Base-by-base conservation (phyloP, 2,329 filamentous ascomycete species). In the Fusarium fujikuroi region DNA sequence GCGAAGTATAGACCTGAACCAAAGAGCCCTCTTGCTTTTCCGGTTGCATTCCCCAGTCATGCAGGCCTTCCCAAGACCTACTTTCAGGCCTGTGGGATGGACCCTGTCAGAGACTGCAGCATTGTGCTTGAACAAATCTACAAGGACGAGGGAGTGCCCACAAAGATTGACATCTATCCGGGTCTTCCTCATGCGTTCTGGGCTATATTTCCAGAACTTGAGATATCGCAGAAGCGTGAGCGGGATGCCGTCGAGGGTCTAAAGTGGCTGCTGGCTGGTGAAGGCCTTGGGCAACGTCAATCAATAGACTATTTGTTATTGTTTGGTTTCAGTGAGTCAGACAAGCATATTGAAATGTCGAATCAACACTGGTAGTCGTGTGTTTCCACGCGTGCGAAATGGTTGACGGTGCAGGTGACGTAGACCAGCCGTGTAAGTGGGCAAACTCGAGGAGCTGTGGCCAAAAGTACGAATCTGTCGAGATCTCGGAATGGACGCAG, bases 181-280 rank as follows among this genome's bases (percentile, higher is more conserved):
- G 79, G 79, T 9, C 60, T 80, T 30, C 79, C 78, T 32, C 80
- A 81, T 66, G 72, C 68, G 2, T 81, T 81, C 58, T 81, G 77
- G 79, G 65, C 42, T 10, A 19, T 79, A 15, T 78, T 76, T 21
- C 73, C 76, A 1, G 67, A 77, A 8, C 53, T 79, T 19, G 63
- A 67, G 39, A 57, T 73, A 16, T 70, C 60, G 25, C 68, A 69
- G 39, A 77, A 78, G 64, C 74, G 79, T 37, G 50, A 67, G 23
- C 59, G 62, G 23, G 76, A 80, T 47, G 56, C 57, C 15, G 42
- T 58, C 47, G 60, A 70, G n/a, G 78, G 72, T 30, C 54, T 81
- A 8, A 70, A 70, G 53, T 80, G 75, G 77, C 43, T 80, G 21
- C 54, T 75, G 43, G 44, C 42, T 44, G 16, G 23, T 69, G 15